A percentile compares a stretch with the other conserved stretches of the same genome.
phyloP scores from a whole-genome alignment of 2,329 filamentous ascomycete genomes.

The Fonsecaea monophora region DNA sequence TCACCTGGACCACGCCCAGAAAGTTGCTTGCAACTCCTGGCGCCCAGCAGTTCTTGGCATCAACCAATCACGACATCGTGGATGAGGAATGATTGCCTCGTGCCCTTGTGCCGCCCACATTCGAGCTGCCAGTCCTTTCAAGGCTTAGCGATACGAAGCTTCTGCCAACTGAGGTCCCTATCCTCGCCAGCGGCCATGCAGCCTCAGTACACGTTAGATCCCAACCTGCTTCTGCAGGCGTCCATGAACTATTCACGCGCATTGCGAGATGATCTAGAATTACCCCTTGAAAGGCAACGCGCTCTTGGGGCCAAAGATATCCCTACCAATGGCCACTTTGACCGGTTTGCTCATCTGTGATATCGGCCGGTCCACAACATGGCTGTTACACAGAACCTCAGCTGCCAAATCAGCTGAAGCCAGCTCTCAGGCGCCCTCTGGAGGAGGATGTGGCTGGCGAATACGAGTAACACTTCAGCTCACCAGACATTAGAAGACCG shows the following conservation, averaged over 20 bases:
- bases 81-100: background rate
- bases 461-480: slow-evolving; percentile 4
- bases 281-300: background rate
- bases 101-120: background rate
- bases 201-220: background rate
- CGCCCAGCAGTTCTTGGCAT: background rate
- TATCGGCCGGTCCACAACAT: background rate
- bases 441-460: slow-evolving; percentile 5
- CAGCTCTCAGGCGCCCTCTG: background rate
- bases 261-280: background rate
- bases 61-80: background rate
- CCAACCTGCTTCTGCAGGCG: background rate
- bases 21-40: background rate
- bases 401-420: background rate
- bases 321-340: background rate
- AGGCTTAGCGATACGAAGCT: background rate
- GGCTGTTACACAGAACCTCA: background rate
- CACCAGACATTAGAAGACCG: background rate
- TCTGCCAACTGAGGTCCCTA: background rate
- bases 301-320: background rate
- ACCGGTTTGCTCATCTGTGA: background rate
- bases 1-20: background rate
- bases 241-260: background rate
- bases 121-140: background rate
- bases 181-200: background rate